These are phyloP conservation scores for Pythium guiyangense DNA, from an alignment of 352 stramenopile species.

Conservation along the genomic window DNA sequence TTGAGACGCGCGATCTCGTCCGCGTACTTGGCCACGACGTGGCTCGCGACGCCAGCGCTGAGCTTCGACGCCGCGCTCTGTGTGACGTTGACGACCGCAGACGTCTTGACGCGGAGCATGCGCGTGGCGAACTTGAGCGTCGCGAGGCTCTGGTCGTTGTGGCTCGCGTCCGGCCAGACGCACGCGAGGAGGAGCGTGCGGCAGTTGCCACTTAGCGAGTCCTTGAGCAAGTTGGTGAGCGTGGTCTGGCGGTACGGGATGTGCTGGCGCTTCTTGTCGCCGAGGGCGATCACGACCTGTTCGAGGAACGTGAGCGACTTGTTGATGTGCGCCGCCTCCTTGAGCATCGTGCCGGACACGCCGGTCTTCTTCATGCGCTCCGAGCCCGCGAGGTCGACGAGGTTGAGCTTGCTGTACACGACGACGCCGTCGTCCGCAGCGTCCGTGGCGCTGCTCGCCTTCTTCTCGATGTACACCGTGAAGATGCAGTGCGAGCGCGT, in stretches of 20 bases:
- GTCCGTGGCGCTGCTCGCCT: constrained; percentile 2
- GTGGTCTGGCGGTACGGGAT: constrained; percentile 93
- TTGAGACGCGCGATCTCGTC: constrained; percentile 51
- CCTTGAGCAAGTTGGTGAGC: constrained; percentile 90
- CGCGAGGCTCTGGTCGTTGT: constrained; percentile 86
- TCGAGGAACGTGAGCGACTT: constrained; percentile 72
- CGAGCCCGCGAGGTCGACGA: constrained; percentile 91
- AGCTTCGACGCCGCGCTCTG: constrained; percentile 5
- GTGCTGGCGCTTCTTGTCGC: constrained; percentile 84
- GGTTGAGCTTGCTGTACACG: constrained; percentile 88
- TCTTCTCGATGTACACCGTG: constrained; percentile 67
- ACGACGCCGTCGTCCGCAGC: constrained; percentile 7
- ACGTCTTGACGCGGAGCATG: constrained; percentile 84
- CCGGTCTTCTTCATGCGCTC: constrained; percentile 88
- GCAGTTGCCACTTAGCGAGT: constrained; percentile 78
- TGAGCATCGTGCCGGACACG: constrained; percentile 46
- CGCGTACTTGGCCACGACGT: constrained; percentile 25
- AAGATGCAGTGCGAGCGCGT: constrained; percentile 82
- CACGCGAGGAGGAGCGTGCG: constrained; percentile 86
- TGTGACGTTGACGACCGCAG: constrained; percentile 59
- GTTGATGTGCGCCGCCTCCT: constrained; percentile 61
- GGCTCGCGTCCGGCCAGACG: constrained; percentile 63
- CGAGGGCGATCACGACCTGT: constrained; percentile 89
- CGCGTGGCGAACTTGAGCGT: constrained; percentile 91
- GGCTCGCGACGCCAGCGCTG: constrained; percentile 13